These are phyloP conservation scores for Lipomyces spencermartinsiae DNA, from an alignment of 805 yeast species.

Conservation along the genomic window DNA sequence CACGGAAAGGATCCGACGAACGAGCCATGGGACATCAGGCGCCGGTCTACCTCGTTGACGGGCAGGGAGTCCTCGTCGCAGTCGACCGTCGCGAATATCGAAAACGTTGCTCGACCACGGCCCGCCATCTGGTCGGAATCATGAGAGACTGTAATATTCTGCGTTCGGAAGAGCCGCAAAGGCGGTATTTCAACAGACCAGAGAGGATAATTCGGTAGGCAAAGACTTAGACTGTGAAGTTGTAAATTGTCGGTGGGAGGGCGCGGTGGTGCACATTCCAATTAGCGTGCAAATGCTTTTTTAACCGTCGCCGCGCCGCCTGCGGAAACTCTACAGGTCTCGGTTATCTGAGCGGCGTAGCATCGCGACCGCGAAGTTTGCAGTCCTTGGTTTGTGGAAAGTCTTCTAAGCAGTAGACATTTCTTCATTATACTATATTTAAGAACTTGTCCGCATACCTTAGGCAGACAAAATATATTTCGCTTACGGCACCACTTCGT, in stretches of 20 bases:
- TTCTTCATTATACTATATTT: too few species aligned
- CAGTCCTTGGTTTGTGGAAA: too few species aligned
- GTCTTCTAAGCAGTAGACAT: too few species aligned
- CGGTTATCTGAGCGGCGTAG: too few species aligned
- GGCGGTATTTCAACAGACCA: neutral
- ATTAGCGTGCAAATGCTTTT: neutral
- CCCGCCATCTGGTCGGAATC: constrained; percentile 2
- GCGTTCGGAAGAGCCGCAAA: neutral
- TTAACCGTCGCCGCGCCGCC: too few species aligned
- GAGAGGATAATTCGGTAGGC: neutral
- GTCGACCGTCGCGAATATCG: constrained; percentile 20
- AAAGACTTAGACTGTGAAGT: neutral
- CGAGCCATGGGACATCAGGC: neutral
- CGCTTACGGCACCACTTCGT: too few species aligned
- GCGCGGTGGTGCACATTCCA: neutral
- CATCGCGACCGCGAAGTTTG: too few species aligned
- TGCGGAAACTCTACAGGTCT: too few species aligned
- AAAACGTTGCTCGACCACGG: constrained; percentile 23
- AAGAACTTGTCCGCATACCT: too few species aligned
- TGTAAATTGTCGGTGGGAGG: neutral
- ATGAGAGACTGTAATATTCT: neutral
- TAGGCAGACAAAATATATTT: too few species aligned
- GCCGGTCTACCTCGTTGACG: neutral
- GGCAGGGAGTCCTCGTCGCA: constrained; percentile 11
- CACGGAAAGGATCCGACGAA: constrained; percentile 22